phyloP scores from a whole-genome alignment of 1,139 yeast genomes.

The Blastobotrys arbuscula region DNA sequence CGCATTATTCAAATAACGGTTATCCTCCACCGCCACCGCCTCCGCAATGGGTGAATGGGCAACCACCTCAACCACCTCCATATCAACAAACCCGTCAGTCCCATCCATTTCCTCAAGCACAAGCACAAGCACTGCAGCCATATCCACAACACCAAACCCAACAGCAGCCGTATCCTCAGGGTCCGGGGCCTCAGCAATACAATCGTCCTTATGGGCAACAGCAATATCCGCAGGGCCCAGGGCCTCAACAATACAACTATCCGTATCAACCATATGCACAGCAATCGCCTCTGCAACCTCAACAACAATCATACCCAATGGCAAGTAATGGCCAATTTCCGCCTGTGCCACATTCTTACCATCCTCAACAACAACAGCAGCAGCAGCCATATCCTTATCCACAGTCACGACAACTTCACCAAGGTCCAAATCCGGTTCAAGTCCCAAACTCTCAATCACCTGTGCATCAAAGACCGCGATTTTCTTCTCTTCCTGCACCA shows the following conservation, averaged over 20 bases:
- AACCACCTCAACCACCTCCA: neutral
- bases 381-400: constrained; percentile 2
- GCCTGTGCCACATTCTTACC: neutral
- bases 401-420: constrained; percentile 5
- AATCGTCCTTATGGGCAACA: neutral
- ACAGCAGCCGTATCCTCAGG: neutral
- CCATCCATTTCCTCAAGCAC: neutral
- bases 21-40: constrained; percentile 1
- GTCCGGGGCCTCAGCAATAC: constrained; percentile 2
- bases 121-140: constrained; percentile 1
- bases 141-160: neutral
- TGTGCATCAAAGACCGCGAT: neutral
- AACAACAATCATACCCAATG: neutral
- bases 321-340: neutral
- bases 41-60: neutral
- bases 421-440: neutral
- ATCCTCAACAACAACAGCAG: constrained; percentile 6
- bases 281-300: constrained; percentile 5
- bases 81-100: neutral
- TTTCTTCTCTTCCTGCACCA: neutral
- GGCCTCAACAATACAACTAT: no score
- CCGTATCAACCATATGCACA: constrained; percentile 1
- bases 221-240: neutral
- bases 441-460: neutral
- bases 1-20: no score